phyloP scores from a whole-genome alignment of 108 stramenopile species.

The Fragilariopsis cylindrus region DNA sequence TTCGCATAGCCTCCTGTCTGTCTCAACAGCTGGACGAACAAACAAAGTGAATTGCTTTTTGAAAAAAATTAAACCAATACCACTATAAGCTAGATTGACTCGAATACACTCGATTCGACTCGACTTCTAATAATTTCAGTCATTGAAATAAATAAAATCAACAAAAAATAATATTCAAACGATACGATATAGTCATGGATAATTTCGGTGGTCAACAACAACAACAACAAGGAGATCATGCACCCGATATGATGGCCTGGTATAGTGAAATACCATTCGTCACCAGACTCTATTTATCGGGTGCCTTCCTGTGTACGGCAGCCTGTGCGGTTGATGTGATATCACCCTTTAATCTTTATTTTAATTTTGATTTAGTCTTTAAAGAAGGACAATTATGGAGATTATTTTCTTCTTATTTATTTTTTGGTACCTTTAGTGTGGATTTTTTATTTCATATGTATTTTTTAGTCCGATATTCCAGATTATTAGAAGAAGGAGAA shows the following conservation, averaged over 20 bases:
- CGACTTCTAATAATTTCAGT: too few species aligned
- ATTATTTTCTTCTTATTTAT: constrained; percentile 92
- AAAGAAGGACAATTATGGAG: constrained; percentile 95
- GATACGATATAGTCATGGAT: too few species aligned
- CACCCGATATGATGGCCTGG: constrained; percentile 5
- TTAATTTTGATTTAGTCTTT: constrained; percentile 89
- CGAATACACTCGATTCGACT: too few species aligned
- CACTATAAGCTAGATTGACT: too few species aligned
- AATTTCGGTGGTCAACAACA: too few species aligned
- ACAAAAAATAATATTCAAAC: too few species aligned
- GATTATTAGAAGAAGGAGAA: constrained; percentile 91
- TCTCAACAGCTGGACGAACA: neutral
- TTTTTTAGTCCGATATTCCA: constrained; percentile 94
- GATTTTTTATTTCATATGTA: constrained; percentile 99
- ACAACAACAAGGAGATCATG: constrained; percentile 1
- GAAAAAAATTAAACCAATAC: too few species aligned
- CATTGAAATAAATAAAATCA: too few species aligned
- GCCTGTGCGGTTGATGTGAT: constrained; percentile 90
- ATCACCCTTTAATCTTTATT: constrained; percentile 90
- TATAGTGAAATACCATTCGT: constrained; percentile 96
- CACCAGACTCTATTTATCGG: constrained; percentile 93
- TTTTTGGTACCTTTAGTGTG: constrained; percentile 95
- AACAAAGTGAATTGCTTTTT: neutral
- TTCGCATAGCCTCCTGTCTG: too few species aligned
- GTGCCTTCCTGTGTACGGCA: constrained; percentile 94